Conservation (phyloP, 2,329 filamentous ascomycete species). For the Sordariomycetes sp. region DNA sequence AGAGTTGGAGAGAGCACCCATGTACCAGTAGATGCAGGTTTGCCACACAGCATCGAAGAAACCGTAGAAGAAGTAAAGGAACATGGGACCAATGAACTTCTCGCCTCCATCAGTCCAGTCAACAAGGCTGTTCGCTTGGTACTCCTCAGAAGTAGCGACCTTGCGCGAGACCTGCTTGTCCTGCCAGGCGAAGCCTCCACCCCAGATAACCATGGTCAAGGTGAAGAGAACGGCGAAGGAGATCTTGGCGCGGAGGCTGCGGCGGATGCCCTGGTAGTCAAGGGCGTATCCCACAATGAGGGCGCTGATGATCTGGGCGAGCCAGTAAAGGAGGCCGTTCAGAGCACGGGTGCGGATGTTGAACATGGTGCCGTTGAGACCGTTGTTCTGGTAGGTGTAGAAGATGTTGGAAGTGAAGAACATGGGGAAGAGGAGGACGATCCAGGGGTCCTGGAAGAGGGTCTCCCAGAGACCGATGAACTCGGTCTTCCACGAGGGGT, state of each 20-base stretch:
- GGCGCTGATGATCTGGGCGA: slow-evolving; percentile 69
- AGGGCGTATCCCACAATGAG: slow-evolving; percentile 63
- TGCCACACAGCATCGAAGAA: slow-evolving; percentile 89
- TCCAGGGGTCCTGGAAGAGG: slow-evolving; percentile 59
- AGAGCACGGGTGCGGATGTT: slow-evolving; percentile 62
- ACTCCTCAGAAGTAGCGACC: slow-evolving; percentile 15
- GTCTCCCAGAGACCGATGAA: slow-evolving; percentile 68
- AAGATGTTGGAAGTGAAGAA: slow-evolving; percentile 76
- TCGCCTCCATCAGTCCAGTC: slow-evolving; percentile 58
- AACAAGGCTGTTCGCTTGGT: slow-evolving; percentile 9
- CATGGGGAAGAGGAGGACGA: slow-evolving; percentile 68
- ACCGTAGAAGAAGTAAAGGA: slow-evolving; percentile 85
- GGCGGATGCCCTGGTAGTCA: slow-evolving; percentile 50
- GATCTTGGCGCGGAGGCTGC: slow-evolving; percentile 57
- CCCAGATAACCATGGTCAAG: slow-evolving; percentile 73
- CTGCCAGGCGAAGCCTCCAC: slow-evolving; percentile 73
- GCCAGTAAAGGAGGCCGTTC: slow-evolving; percentile 74
- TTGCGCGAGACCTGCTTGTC: slow-evolving; percentile 45
- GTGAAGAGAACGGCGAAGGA: slow-evolving; percentile 53
- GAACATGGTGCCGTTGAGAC: slow-evolving; percentile 59
- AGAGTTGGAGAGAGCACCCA: slow-evolving; percentile 90
- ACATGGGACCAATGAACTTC: slow-evolving; percentile 66
- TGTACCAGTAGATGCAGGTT: slow-evolving; percentile 88
- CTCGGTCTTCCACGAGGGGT: slow-evolving; percentile 79
- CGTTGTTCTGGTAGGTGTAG: slow-evolving; percentile 75